Evolutionary conservation across 192 early-diverging fungal genomes (phyloP).

Genomic region (Ambispora gerdemannii): DNA sequence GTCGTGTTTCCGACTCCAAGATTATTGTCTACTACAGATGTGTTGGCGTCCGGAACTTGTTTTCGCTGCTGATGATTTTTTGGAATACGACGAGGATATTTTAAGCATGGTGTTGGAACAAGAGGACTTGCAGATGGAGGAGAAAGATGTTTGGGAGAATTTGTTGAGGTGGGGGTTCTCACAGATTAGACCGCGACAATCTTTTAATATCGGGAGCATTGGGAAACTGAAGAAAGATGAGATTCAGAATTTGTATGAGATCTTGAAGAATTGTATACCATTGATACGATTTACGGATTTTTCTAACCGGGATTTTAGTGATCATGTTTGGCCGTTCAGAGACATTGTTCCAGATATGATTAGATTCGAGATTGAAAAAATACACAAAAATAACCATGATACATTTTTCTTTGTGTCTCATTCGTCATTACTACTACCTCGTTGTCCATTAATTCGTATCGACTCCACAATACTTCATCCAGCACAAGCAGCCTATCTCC

Average conservation of each 20-base stretch:
- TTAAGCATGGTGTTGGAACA: neutral
- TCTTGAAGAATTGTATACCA: conserved; percentile 11
- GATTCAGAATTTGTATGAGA: neutral
- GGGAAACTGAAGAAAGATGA: neutral
- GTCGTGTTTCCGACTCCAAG: neutral
- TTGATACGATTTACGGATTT: conserved; percentile 24
- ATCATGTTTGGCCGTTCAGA: conserved; percentile 11
- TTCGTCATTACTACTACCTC: neutral
- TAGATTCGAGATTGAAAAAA: neutral
- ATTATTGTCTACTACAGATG: conserved; percentile 1
- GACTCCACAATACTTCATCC: neutral
- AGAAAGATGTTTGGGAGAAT: conserved; percentile 4
- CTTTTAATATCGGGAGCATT: neutral
- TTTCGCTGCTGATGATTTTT: conserved; percentile 7
- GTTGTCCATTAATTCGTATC: conserved; percentile 12
- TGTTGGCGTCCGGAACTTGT: neutral
- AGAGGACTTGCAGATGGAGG: conserved; percentile 18
- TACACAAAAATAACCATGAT: neutral
- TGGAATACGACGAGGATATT: neutral
- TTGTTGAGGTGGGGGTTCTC: neutral
- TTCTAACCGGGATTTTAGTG: neutral
- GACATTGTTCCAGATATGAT: neutral
- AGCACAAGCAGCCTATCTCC: conserved; percentile 14
- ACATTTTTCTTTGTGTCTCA: too few relatives aligned
- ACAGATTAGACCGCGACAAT: neutral